These are phyloP conservation scores for Emericellopsis atlantica DNA, from an alignment of 2,329 filamentous ascomycete genomes.

Conservation along the genomic window DNA sequence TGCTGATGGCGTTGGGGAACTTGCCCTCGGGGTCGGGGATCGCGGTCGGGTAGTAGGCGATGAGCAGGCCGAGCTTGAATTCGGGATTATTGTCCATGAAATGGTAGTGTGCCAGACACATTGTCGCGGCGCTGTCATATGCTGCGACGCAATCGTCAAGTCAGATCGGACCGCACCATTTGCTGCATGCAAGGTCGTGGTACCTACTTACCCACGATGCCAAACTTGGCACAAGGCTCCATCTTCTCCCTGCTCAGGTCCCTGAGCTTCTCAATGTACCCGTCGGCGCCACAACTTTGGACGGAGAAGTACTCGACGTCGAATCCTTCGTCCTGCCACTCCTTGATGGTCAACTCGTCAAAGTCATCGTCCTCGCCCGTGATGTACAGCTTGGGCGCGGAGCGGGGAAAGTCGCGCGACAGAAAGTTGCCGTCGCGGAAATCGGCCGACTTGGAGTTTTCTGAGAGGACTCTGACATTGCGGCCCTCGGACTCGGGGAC, in stretches of 20 bases:
- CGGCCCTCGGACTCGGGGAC: conserved; percentile 17
- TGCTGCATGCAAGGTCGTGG: too few relatives aligned
- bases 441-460: conserved; percentile 18
- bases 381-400: conserved; percentile 25
- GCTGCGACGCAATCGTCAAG: conserved; percentile 10
- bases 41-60: conserved; percentile 30
- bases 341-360: conserved; percentile 19
- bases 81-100: conserved; percentile 29
- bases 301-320: conserved; percentile 27
- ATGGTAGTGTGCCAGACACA: conserved; percentile 31
- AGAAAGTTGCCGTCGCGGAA: conserved; percentile 28
- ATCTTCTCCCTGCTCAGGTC: conserved; percentile 17
- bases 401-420: conserved; percentile 23
- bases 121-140: conserved; percentile 27
- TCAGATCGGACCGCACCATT: too few relatives aligned
- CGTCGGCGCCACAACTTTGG: conserved; percentile 15
- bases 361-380: conserved; percentile 29
- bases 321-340: conserved; percentile 30
- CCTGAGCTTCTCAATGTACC: conserved; percentile 20
- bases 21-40: conserved; percentile 27
- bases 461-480: conserved; percentile 15
- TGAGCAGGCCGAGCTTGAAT: conserved; percentile 25
- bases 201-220: conserved; percentile 23
- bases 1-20: conserved; percentile 24
- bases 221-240: conserved; percentile 28